Evolutionary conservation across 495 filamentous ascomycete genomes (phyloP).

Genomic region (Neurospora sp.): DNA sequence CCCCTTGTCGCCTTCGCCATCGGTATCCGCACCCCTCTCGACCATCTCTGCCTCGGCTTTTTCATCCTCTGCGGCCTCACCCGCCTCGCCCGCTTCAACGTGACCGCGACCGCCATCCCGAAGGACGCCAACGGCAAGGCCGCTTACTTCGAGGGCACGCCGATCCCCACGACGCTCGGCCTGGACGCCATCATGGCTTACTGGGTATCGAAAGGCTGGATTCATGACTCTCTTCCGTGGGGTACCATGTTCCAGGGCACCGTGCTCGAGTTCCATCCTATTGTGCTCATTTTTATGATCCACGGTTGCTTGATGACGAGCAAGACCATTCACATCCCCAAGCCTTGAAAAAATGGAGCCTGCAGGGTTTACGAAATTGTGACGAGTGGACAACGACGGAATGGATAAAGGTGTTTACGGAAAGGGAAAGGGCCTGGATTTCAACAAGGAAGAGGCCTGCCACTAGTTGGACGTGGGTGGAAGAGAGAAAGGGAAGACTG

Average conservation of each 20-base stretch:
- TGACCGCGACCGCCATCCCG: slow-evolving; percentile 76
- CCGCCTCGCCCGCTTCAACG: slow-evolving; percentile 92
- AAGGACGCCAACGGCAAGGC: slow-evolving; percentile 88
- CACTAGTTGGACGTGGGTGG: neutral
- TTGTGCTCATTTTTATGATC: slow-evolving; percentile 67
- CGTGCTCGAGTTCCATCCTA: slow-evolving; percentile 75
- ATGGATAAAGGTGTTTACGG: neutral
- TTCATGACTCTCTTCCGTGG: slow-evolving; percentile 62
- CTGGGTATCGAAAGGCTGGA: slow-evolving; percentile 75
- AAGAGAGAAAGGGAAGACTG: neutral
- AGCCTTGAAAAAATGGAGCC: slow-evolving; percentile 45
- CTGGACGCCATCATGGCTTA: slow-evolving; percentile 80
- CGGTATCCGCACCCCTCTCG: slow-evolving; percentile 75
- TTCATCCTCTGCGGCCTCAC: slow-evolving; percentile 95
- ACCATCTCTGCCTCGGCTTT: slow-evolving; percentile 75
- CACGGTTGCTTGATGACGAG: slow-evolving; percentile 90
- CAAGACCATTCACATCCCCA: slow-evolving; percentile 92
- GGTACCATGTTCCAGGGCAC: slow-evolving; percentile 58
- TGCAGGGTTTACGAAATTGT: neutral
- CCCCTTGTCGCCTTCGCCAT: slow-evolving; percentile 68
- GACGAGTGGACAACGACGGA: neutral
- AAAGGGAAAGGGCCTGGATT: neutral
- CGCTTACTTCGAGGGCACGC: slow-evolving; percentile 91
- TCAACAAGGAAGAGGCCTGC: neutral
- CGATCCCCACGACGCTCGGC: slow-evolving; percentile 79